Conservation (phyloP, 805 yeast species). For the Deakozyma indianensis region DNA sequence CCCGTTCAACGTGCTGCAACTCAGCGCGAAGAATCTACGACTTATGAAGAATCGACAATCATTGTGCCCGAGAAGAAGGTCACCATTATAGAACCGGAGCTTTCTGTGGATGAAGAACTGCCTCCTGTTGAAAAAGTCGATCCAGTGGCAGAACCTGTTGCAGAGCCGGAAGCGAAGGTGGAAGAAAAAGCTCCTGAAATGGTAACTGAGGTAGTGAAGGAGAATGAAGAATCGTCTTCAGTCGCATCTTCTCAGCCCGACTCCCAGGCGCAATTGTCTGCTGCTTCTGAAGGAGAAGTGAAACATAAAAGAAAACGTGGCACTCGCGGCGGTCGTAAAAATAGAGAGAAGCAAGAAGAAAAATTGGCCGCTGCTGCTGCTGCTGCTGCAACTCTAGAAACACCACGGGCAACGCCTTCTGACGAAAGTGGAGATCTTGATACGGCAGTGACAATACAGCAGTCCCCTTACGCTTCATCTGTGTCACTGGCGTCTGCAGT, state of each 20-base stretch:
- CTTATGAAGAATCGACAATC: too few species aligned
- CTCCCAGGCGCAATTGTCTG: too few species aligned
- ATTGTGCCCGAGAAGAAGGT: neutral
- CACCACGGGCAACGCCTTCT: too few species aligned
- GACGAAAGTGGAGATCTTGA: too few species aligned
- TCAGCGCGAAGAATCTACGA: too few species aligned
- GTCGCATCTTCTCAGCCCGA: too few species aligned
- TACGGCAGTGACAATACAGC: too few species aligned
- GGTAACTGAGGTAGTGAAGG: neutral
- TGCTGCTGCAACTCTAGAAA: too few species aligned
- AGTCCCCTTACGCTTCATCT: too few species aligned
- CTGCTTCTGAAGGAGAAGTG: neutral
- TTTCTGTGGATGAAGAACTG: neutral
- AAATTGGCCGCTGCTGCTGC: slow-evolving; percentile 4
- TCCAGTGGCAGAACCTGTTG: neutral
- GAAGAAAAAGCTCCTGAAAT: neutral
- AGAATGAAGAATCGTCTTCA: too few species aligned
- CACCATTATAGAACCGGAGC: neutral
- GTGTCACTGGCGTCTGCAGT: too few species aligned
- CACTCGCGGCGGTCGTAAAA: slow-evolving; percentile 65
- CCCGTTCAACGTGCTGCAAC: neutral
- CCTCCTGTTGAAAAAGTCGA: neutral
- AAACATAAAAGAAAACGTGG: slow-evolving; percentile 66
- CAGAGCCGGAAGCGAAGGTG: neutral
- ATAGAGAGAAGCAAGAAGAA: slow-evolving; percentile 9